A percentile compares a stretch with the other conserved stretches of the same genome.
These are phyloP conservation scores for Hypoxylon cercidicola DNA, from an alignment of 495 filamentous ascomycete genomes.

Conservation along the genomic window DNA sequence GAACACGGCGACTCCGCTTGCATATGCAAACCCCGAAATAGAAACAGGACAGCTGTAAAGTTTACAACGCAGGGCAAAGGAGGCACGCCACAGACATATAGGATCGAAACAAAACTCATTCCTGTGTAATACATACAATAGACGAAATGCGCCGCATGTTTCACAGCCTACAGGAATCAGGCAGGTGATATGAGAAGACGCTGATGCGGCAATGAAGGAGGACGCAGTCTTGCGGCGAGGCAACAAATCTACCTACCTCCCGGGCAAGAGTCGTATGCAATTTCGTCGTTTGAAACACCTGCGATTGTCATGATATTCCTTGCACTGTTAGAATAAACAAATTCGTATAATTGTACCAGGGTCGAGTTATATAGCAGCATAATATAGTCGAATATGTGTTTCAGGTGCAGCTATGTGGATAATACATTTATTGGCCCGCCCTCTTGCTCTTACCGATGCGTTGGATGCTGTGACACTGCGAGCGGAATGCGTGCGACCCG, in stretches of 20 bases:
- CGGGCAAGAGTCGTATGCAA: constrained; percentile 24
- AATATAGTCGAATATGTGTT: constrained; percentile 22
- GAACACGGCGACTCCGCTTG: constrained; percentile 24
- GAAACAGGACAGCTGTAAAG: constrained; percentile 35
- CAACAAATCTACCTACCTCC: constrained; percentile 19
- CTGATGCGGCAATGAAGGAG: constrained; percentile 30
- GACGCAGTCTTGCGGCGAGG: constrained; percentile 38
- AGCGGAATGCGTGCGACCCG: not conserved
- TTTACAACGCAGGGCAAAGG: constrained; percentile 20
- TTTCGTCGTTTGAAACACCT: constrained; percentile 31
- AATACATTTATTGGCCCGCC: not conserved
- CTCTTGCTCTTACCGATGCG: not conserved
- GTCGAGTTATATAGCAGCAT: constrained; percentile 21
- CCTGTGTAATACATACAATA: constrained; percentile 4
- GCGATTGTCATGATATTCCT: constrained; percentile 29
- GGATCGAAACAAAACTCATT: constrained; percentile 3
- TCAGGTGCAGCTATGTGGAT: constrained; percentile 19
- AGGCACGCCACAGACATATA: constrained; percentile 12
- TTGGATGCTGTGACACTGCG: not conserved
- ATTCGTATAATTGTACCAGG: constrained; percentile 13
- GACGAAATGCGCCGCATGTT: constrained; percentile 25
- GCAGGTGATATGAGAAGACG: constrained; percentile 33
- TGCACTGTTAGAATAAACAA: constrained; percentile 8
- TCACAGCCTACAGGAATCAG: constrained; percentile 24
- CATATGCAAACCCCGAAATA: constrained; percentile 34